phyloP scores from a whole-genome alignment of 2,329 filamentous ascomycete species.

The Penicillium aurantiogriseum region DNA sequence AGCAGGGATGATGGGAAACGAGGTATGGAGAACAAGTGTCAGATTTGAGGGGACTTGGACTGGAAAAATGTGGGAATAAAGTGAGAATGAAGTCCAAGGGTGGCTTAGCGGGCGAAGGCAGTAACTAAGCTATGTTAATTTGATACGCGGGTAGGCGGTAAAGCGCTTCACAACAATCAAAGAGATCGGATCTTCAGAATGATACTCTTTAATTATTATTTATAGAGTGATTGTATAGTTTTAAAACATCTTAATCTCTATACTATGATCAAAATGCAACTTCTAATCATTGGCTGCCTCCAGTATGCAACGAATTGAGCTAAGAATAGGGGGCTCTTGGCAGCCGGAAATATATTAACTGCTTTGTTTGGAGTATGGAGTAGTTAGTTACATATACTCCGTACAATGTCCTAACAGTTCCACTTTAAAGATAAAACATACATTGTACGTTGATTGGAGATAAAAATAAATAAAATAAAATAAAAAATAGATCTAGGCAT shows the following conservation, averaged over 20 bases:
- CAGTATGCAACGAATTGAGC: constrained; percentile 5
- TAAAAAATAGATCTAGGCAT: no score
- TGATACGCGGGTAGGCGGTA: constrained; percentile 25
- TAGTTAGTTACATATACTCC: neutral
- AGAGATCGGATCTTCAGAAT: neutral
- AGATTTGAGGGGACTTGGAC: neutral
- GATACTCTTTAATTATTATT: neutral
- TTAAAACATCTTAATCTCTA: neutral
- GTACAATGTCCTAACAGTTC: neutral
- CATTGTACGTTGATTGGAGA: no score
- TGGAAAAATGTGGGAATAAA: constrained; percentile 4
- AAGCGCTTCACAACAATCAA: constrained; percentile 9
- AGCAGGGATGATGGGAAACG: constrained; percentile 2
- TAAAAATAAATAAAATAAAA: no score
- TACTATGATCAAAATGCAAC: neutral
- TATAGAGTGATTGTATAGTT: neutral
- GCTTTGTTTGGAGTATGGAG: neutral
- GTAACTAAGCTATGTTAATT: constrained; percentile 20
- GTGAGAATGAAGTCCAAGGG: constrained; percentile 12
- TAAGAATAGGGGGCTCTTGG: constrained; percentile 19
- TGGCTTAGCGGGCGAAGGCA: constrained; percentile 28
- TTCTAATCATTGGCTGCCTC: neutral
- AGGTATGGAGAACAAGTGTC: constrained; percentile 1
- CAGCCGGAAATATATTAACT: constrained; percentile 14
- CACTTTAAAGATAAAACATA: no score